phyloP scores from a whole-genome alignment of 2,329 filamentous ascomycete species.

The Apiospora hydei region DNA sequence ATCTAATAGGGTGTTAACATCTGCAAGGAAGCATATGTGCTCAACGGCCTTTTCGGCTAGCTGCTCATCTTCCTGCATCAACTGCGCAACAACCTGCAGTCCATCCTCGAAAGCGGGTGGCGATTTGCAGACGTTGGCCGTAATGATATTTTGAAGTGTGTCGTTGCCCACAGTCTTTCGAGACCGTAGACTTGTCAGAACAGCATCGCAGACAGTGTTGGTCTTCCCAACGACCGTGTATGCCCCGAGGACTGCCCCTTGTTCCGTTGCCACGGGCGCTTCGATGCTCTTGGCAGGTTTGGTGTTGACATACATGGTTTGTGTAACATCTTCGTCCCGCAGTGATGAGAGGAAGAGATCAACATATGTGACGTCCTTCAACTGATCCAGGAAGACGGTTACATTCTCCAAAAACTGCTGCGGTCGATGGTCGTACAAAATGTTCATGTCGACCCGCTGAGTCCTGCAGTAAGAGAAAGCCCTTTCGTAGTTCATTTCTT shows the following conservation, averaged over 20 bases:
- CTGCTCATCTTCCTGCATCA: conserved; percentile 72
- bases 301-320: conserved; percentile 93
- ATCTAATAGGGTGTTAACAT: conserved; percentile 91
- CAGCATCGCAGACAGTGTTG: conserved; percentile 87
- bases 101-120: conserved; percentile 91
- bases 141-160: conserved; percentile 86
- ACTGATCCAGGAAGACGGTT: conserved; percentile 80
- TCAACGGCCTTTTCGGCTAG: conserved; percentile 89
- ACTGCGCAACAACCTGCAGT: conserved; percentile 76
- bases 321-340: conserved; percentile 88
- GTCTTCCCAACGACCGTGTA: conserved; percentile 66
- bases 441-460: conserved; percentile 97
- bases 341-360: conserved; percentile 91
- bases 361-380: conserved; percentile 81
- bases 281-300: conserved; percentile 52
- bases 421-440: conserved; percentile 92
- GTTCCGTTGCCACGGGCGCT: conserved; percentile 29
- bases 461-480: conserved; percentile 90
- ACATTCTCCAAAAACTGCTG: conserved; percentile 83
- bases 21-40: conserved; percentile 96
- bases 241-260: neutral
- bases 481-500: conserved; percentile 78
- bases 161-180: conserved; percentile 64
- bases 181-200: conserved; percentile 71
- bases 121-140: conserved; percentile 90